Evolutionary conservation across 768 basidiomycete genomes (phyloP), one percentile per base, ranked within the genome.

Genomic region (Lactarius hengduanensis): DNA sequence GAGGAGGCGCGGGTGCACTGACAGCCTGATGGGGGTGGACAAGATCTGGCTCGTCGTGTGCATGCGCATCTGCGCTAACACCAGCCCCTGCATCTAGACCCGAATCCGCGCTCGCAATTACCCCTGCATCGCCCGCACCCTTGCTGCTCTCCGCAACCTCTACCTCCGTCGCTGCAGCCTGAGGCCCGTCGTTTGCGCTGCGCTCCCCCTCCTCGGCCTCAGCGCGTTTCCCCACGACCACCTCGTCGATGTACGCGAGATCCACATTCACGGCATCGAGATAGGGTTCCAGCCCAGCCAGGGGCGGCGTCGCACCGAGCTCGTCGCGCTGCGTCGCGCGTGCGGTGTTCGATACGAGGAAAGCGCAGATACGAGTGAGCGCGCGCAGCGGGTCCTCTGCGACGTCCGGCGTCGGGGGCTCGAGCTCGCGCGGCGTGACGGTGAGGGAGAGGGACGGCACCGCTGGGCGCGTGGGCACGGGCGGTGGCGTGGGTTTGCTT

Each of bases 351-450:
- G 57, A 30, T 2, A 41, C 53, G 26, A 67, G 61, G 62, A 62
- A 63, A 13, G 36, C 62, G 20, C 66, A 67, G 22, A 67, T 45
- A 22, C 66, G 66, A 4, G 2, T 5, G n/a, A 67, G 61, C 18
- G 61, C 22, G 13, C 57, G 66, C 2, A 63, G 32, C 30, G 66
- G 66, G 20, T 67, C 66, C 66, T 67, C 66, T 22, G 53, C 57
- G 11, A 38, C 57, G 62, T 62, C 66, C 13, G 66, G 61, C 40
- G 66, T 63, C 40, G 30, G 40, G 15, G 66, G 61, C 38, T 67
- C 66, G 66, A 67, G 61, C 30, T 20, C 61, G 22, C 32, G 56
- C 40, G 66, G 66, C 32, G 66, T 67, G 36, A 57, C 26, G 13
- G 61, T 67, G 57, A 67, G 66, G 1, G 66, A 67, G 38, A 59